Conservation (phyloP, 2,329 filamentous ascomycete species). For the Penicillium fuscoglaucum region DNA sequence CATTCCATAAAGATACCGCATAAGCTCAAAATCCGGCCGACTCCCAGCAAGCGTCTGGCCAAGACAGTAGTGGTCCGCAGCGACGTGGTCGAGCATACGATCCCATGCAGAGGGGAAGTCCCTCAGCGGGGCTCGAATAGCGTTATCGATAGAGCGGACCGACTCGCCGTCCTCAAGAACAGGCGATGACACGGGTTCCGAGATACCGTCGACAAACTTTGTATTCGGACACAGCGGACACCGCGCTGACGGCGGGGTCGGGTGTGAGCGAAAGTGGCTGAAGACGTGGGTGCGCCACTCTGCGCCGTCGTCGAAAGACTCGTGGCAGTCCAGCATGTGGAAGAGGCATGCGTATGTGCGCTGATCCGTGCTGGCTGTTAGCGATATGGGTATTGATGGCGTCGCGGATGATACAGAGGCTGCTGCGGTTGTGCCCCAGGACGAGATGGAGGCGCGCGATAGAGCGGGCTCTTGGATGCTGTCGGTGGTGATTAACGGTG, state of each 20-base stretch:
- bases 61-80: constrained; percentile 41
- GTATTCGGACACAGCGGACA: constrained; percentile 45
- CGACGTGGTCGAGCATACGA: constrained; percentile 46
- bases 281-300: constrained; percentile 48
- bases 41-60: constrained; percentile 44
- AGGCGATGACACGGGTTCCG: constrained; percentile 16
- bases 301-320: constrained; percentile 40
- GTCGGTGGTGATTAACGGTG: constrained; percentile 11
- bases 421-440: constrained; percentile 19
- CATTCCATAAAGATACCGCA: constrained; percentile 47
- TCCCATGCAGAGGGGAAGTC: constrained; percentile 39
- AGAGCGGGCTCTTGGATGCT: background rate
- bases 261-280: constrained; percentile 46
- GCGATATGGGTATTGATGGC: constrained; percentile 4
- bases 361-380: constrained; percentile 3
- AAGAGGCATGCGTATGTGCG: constrained; percentile 44
- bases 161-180: background rate
- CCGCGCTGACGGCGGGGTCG: constrained; percentile 42
- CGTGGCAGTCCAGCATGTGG: constrained; percentile 46
- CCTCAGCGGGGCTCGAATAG: background rate
- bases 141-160: background rate
- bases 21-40: constrained; percentile 46
- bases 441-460: constrained; percentile 29
- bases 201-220: constrained; percentile 21
- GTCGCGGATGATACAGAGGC: constrained; percentile 10